Conservation (phyloP, 768 basidiomycete species). For the Pisolithus sp. region DNA sequence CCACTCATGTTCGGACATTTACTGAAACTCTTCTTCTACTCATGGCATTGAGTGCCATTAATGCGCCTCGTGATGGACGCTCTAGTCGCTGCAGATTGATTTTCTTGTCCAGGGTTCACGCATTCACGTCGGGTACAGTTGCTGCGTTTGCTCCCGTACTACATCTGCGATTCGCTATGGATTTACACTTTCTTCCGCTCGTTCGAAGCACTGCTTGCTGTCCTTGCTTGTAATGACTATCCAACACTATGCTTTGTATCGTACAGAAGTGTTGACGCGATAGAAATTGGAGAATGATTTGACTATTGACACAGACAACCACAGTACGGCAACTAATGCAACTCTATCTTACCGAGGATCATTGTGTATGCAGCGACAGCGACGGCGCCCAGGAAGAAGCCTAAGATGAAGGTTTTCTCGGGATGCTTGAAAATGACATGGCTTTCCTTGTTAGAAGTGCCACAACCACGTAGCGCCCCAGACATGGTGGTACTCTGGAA, state of each 20-base stretch:
- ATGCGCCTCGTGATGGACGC: slow-evolving; percentile 20
- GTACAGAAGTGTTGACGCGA: slow-evolving; percentile 12
- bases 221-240: slow-evolving; percentile 18
- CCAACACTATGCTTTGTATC: slow-evolving; percentile 23
- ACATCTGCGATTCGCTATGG: slow-evolving; percentile 19
- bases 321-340: background rate
- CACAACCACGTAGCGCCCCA: background rate
- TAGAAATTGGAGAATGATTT: background rate
- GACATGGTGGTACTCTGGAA: slow-evolving; percentile 15
- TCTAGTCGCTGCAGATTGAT: background rate
- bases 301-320: background rate
- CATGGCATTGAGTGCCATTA: slow-evolving; percentile 24
- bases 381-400: slow-evolving; percentile 14
- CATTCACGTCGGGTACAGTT: slow-evolving; percentile 9
- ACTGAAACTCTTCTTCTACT: background rate
- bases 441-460: background rate
- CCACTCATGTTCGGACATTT: slow-evolving; percentile 1
- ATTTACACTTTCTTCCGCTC: slow-evolving; percentile 20
- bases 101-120: slow-evolving; percentile 6
- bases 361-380: slow-evolving; percentile 5
- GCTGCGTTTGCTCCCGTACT: slow-evolving; percentile 10
- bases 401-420: slow-evolving; percentile 9
- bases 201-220: slow-evolving; percentile 10
- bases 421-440: background rate
- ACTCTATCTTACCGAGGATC: slow-evolving; percentile 3